Percentiles rank a stretch among this genome's conserved stretches.
These are phyloP conservation scores for Bondarzewia mesenterica DNA, from an alignment of 1,284 basidiomycete genomes.

Conservation along the genomic window DNA sequence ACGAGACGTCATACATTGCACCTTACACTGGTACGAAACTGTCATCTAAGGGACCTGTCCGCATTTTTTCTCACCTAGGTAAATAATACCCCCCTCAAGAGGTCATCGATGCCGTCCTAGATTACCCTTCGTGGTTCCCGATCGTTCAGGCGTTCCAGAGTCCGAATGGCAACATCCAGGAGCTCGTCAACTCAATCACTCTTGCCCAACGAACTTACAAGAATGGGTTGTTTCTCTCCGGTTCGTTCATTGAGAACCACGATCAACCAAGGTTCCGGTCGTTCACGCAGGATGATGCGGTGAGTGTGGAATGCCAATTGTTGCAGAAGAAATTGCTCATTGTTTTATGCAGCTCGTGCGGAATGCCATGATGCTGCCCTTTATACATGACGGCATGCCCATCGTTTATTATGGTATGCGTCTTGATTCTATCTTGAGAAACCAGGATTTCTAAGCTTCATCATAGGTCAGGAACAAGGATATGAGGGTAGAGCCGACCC, in stretches of 20 bases:
- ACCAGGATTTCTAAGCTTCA: background rate
- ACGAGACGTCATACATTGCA: slow-evolving; percentile 23
- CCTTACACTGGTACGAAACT: background rate
- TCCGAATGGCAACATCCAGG: slow-evolving; percentile 25
- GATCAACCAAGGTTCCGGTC: slow-evolving; percentile 40
- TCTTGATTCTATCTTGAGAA: background rate
- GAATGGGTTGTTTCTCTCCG: slow-evolving; percentile 14
- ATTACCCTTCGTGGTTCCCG: slow-evolving; percentile 46
- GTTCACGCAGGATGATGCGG: slow-evolving; percentile 27
- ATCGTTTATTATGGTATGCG: slow-evolving; percentile 42
- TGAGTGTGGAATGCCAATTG: no score
- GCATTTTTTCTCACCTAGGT: background rate
- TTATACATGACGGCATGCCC: slow-evolving; percentile 40
- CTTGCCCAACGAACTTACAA: slow-evolving; percentile 26
- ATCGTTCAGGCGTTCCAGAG: slow-evolving; percentile 29
- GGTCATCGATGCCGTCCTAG: slow-evolving; percentile 40
- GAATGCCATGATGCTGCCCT: slow-evolving; percentile 28
- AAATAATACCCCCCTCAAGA: slow-evolving; percentile 12
- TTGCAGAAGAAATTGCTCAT: no score
- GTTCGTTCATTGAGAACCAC: slow-evolving; percentile 48
- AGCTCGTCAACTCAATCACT: slow-evolving; percentile 21
- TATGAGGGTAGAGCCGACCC: slow-evolving; percentile 31
- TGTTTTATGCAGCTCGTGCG: slow-evolving; percentile 17
- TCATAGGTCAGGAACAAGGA: slow-evolving; percentile 35
- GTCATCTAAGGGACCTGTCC: background rate